Base-by-base conservation (phyloP, 495 filamentous ascomycete genomes). In the Chaetomium cochliodes region DNA sequence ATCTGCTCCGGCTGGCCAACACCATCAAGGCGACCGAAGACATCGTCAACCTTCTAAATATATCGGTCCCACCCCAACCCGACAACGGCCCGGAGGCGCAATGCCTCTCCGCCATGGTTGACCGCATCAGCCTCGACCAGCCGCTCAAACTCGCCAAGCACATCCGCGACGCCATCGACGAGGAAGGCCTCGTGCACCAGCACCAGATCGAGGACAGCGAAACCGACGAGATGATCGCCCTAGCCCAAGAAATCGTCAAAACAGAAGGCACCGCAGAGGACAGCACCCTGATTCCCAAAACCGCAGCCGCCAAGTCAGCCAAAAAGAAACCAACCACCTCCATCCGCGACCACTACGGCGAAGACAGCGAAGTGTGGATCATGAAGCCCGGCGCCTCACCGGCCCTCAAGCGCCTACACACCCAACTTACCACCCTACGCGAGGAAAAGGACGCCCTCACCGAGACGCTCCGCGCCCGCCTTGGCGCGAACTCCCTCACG, bases 101-200 rank as follows among this genome's bases (percentile, higher is more conserved):
- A 60, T 82, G 78, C 65, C 76, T 96, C 15, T 63, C 69, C 1
- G 60, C 75, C 5, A 80, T 96, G 74, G 73, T 86, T 5, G 73
- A 75, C 54, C 85, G 88, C 20, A 84, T 96, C 56, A 78, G 84
- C 56, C 80, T 98, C 49, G 82, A 88, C 18, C 85, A 87, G 4
- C 92, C 92, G 0, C 77, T 73, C 5, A 74, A 78, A 16, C 83
- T 99, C 5, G 90, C 93, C 3, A 70, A 84, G 39, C 81, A 80
- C 41, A 96, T 99, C 51, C 65, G 83, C 12, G 80, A 82, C 1
- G 86, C 93, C 5, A 96, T 99, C 68, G 96, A 99, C 70, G 96
- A 98, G 77, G 96, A 97, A 71, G 92, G 91, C 0, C 77, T 99
- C 20, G 81, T 88, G 37, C 85, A 91, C 69, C 87, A 89, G 62